Percentiles rank a stretch among this genome's conserved stretches.
phyloP scores from a whole-genome alignment of 2,329 filamentous ascomycete genomes.

The Allantophomopsis lycopodina region DNA sequence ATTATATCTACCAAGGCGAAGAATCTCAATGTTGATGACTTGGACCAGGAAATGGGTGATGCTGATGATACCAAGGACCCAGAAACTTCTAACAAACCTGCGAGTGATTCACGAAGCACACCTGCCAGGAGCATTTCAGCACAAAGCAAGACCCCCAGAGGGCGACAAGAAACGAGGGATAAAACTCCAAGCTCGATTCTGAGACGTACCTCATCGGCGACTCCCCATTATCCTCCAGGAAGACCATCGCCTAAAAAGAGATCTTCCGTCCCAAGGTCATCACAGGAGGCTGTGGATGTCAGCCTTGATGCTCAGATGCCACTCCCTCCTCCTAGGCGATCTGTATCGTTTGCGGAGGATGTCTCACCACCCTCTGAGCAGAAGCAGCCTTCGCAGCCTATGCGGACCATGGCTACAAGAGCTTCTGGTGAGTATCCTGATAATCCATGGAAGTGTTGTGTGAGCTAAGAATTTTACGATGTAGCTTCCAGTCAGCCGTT shows the following conservation, averaged over 20 bases:
- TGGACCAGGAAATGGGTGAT: too few species aligned
- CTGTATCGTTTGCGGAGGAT: not conserved
- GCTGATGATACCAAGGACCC: too few species aligned
- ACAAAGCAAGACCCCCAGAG: not conserved
- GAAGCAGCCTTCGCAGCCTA: not conserved
- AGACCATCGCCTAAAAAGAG: not conserved
- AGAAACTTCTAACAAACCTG: too few species aligned
- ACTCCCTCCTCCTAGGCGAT: not conserved
- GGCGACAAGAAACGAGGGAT: not conserved
- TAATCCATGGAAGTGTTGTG: not conserved
- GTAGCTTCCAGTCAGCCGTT: not conserved
- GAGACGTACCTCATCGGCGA: too few species aligned
- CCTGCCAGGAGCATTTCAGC: not conserved
- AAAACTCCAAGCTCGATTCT: not conserved
- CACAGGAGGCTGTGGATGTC: not conserved
- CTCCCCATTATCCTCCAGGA: not conserved
- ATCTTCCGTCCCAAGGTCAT: not conserved
- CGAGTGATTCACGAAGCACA: too few species aligned
- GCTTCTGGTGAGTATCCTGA: too few species aligned
- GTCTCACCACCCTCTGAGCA: not conserved
- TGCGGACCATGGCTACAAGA: too few species aligned
- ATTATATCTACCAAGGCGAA: too few species aligned
- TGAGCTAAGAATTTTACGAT: not conserved
- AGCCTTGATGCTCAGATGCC: conserved; percentile 1
- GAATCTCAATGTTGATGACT: too few species aligned